Percentiles rank a stretch among this genome's conserved stretches.
Conservation (phyloP, 768 basidiomycete species). For the Ramaria sp. region DNA sequence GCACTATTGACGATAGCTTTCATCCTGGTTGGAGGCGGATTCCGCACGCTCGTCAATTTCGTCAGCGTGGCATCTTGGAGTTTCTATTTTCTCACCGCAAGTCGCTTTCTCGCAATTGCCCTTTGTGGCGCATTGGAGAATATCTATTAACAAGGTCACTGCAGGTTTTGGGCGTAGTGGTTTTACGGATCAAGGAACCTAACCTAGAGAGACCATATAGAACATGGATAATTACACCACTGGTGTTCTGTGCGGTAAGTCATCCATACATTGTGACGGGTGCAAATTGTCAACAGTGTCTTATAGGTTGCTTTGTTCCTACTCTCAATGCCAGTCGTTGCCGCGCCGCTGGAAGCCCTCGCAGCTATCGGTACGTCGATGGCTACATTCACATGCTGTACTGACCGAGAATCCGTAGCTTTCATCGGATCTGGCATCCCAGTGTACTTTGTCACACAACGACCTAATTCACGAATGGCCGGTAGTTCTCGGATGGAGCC, state of each 20-base stretch:
- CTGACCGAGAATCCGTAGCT: conserved; percentile 27
- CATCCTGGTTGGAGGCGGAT: conserved; percentile 81
- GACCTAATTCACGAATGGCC: conserved; percentile 8
- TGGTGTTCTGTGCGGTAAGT: conserved; percentile 79
- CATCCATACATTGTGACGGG: conserved; percentile 1
- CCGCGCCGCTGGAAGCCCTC: conserved; percentile 80
- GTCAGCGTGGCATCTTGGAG: conserved; percentile 81
- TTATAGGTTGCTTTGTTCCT: conserved; percentile 76
- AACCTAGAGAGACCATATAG: conserved; percentile 84
- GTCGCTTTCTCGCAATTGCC: conserved; percentile 16
- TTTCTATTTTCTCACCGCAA: conserved; percentile 77
- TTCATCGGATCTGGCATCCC: conserved; percentile 76
- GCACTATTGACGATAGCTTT: conserved; percentile 64
- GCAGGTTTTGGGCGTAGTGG: conserved; percentile 79
- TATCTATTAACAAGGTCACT: neutral
- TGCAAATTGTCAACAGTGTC: neutral
- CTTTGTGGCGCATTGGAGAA: neutral
- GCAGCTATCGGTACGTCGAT: conserved; percentile 66
- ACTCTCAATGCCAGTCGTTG: conserved; percentile 88
- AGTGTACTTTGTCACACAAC: conserved; percentile 66
- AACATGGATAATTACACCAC: conserved; percentile 84
- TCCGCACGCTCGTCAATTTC: conserved; percentile 82
- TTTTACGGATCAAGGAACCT: conserved; percentile 86
- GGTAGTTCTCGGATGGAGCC: conserved; percentile 5
- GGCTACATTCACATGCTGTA: conserved; percentile 2